A percentile compares a stretch with the other conserved stretches of the same genome.
These are phyloP conservation scores for Mycena belliarum DNA, from an alignment of 768 basidiomycete genomes.

Conservation along the genomic window DNA sequence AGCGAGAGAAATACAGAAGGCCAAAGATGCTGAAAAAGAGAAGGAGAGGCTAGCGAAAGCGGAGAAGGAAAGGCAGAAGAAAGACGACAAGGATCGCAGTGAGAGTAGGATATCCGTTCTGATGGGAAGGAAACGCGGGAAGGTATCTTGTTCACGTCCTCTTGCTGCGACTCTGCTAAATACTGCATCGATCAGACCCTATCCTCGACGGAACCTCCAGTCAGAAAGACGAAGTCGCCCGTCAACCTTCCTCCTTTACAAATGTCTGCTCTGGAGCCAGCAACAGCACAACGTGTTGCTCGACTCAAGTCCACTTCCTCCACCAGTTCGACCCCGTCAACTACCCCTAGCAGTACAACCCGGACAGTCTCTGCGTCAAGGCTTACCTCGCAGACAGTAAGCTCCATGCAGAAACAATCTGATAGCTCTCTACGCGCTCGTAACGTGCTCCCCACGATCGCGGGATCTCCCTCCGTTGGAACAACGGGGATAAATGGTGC, in stretches of 20 bases:
- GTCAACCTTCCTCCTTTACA: slow-evolving; percentile 88
- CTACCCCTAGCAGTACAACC: slow-evolving; percentile 35
- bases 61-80: slow-evolving; percentile 58
- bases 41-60: slow-evolving; percentile 46
- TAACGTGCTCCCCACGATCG: slow-evolving; percentile 84
- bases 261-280: slow-evolving; percentile 78
- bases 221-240: slow-evolving; percentile 65
- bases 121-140: slow-evolving; percentile 88
- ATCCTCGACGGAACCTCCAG: slow-evolving; percentile 70
- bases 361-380: slow-evolving; percentile 59
- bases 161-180: slow-evolving; percentile 18
- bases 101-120: slow-evolving; percentile 87
- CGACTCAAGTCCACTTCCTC: slow-evolving; percentile 65
- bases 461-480: slow-evolving; percentile 89
- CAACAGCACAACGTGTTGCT: slow-evolving; percentile 84
- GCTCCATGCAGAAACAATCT: slow-evolving; percentile 86
- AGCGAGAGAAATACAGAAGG: slow-evolving; percentile 42
- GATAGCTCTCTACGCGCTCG: slow-evolving; percentile 78
- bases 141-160: slow-evolving; percentile 51
- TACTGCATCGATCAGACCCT: slow-evolving; percentile 82
- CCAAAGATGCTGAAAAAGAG: slow-evolving; percentile 42
- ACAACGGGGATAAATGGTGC: slow-evolving; percentile 50
- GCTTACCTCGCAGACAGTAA: slow-evolving; percentile 78
- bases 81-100: slow-evolving; percentile 86
- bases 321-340: slow-evolving; percentile 44